Percentiles rank a stretch among this genome's conserved stretches.
Conservation (phyloP, 2,329 filamentous ascomycete species). For the Fonsecaea nubica region DNA sequence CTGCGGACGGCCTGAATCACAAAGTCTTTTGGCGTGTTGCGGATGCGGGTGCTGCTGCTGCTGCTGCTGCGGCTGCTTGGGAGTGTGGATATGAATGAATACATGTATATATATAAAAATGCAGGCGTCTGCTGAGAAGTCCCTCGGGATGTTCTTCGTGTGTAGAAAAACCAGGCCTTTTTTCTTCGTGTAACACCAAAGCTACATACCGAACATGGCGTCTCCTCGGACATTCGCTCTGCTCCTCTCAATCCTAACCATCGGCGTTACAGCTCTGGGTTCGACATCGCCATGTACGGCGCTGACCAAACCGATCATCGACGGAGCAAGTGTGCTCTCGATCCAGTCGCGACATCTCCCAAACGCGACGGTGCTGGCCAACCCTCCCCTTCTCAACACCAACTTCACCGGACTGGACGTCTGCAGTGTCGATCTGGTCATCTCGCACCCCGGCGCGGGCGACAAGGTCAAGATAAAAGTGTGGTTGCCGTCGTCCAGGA, state of each 20-base stretch:
- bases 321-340: conserved; percentile 11
- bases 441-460: conserved; percentile 6
- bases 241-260: background rate
- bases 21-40: too few relatives aligned
- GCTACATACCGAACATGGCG: background rate
- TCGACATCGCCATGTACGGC: background rate
- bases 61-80: too few relatives aligned
- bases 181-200: background rate
- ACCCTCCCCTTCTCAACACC: conserved; percentile 12
- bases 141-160: too few relatives aligned
- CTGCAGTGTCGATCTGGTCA: conserved; percentile 42
- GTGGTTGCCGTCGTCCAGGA: conserved; percentile 43
- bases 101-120: too few relatives aligned
- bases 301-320: conserved; percentile 7
- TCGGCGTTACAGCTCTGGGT: background rate
- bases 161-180: background rate
- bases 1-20: too few relatives aligned
- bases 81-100: too few relatives aligned
- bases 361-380: conserved; percentile 9
- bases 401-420: conserved; percentile 17
- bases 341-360: conserved; percentile 12
- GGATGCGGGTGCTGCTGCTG: too few relatives aligned
- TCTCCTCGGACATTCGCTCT: background rate
- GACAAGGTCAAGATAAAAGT: conserved; percentile 46
- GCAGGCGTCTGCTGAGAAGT: too few relatives aligned